phyloP scores from a whole-genome alignment of 2,329 filamentous ascomycete species.

The Stylonectria norvegica region DNA sequence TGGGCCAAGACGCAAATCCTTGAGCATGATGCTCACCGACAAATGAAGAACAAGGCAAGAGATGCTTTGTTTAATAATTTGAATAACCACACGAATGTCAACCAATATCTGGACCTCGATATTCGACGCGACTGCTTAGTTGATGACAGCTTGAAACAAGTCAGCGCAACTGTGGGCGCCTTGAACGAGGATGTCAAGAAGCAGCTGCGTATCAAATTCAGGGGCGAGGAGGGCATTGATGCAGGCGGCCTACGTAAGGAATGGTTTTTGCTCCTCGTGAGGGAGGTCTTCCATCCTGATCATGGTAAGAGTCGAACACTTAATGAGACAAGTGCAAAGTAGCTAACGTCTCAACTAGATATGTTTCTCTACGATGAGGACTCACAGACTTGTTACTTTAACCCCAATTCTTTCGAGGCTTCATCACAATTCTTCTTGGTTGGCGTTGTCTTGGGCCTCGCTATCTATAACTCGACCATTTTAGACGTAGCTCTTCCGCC shows the following conservation, averaged over 20 bases:
- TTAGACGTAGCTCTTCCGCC: slow-evolving; percentile 83
- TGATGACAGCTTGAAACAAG: slow-evolving; percentile 79
- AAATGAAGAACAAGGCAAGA: slow-evolving; percentile 85
- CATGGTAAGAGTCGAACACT: slow-evolving; percentile 66
- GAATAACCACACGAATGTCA: slow-evolving; percentile 67
- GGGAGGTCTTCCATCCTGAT: slow-evolving; percentile 87
- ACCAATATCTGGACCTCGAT: slow-evolving; percentile 73
- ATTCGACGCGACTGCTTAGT: slow-evolving; percentile 82
- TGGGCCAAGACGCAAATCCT: slow-evolving; percentile 89
- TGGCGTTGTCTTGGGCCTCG: slow-evolving; percentile 80
- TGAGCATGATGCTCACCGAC: slow-evolving; percentile 80
- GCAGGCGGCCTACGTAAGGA: slow-evolving; percentile 87
- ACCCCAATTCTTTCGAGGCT: slow-evolving; percentile 82
- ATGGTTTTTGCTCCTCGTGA: slow-evolving; percentile 85
- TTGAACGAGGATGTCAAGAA: slow-evolving; percentile 87
- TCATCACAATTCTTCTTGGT: slow-evolving; percentile 91
- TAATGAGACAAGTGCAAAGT: no score
- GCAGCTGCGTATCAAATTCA: slow-evolving; percentile 78
- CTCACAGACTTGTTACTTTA: slow-evolving; percentile 89
- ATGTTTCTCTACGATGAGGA: slow-evolving; percentile 91
- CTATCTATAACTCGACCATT: slow-evolving; percentile 94
- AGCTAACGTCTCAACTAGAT: slow-evolving; percentile 47
- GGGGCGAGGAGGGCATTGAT: slow-evolving; percentile 87
- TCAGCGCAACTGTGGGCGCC: slow-evolving; percentile 79
- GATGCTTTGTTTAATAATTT: slow-evolving; percentile 92